Evolutionary conservation across 1,284 basidiomycete genomes (phyloP).

Genomic region (Microbotryum saponariae): DNA sequence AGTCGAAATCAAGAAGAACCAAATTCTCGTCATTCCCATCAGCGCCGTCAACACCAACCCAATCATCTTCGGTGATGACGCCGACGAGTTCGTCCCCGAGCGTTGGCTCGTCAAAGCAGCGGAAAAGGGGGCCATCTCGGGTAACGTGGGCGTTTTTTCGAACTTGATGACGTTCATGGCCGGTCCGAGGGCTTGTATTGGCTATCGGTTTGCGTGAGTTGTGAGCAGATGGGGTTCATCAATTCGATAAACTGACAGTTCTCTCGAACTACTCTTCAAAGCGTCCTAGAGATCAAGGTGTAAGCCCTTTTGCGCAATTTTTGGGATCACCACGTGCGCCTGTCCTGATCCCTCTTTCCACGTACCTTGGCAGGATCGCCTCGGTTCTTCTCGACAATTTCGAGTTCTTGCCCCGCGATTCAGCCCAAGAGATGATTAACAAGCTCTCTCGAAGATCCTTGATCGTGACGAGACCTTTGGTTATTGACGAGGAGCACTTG

Average conservation of each 20-base stretch:
- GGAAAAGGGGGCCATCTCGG: slow-evolving; percentile 9
- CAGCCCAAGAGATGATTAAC: slow-evolving; percentile 2
- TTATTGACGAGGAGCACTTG: slow-evolving; percentile 22
- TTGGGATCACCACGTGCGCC: neutral
- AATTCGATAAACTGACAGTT: neutral
- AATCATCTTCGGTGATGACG: slow-evolving; percentile 62
- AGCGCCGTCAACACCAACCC: slow-evolving; percentile 56
- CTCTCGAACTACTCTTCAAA: neutral
- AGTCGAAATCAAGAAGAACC: slow-evolving; percentile 50
- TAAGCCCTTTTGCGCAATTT: neutral
- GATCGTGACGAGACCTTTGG: slow-evolving; percentile 25
- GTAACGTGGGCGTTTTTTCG: slow-evolving; percentile 18
- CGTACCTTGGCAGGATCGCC: slow-evolving; percentile 9
- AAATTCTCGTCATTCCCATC: slow-evolving; percentile 57
- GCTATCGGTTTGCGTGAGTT: slow-evolving; percentile 16
- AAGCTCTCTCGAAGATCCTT: slow-evolving; percentile 6
- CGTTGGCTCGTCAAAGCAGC: slow-evolving; percentile 31
- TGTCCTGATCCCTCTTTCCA: neutral
- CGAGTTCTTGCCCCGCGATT: slow-evolving; percentile 13
- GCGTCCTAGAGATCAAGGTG: slow-evolving; percentile 24
- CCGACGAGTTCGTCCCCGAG: slow-evolving; percentile 54
- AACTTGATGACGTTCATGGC: slow-evolving; percentile 28
- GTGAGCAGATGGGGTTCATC: neutral
- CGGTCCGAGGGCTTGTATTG: slow-evolving; percentile 16
- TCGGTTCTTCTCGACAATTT: slow-evolving; percentile 24